phyloP scores from a whole-genome alignment of 2,329 filamentous ascomycete species.

The Thermoascus crustaceus region DNA sequence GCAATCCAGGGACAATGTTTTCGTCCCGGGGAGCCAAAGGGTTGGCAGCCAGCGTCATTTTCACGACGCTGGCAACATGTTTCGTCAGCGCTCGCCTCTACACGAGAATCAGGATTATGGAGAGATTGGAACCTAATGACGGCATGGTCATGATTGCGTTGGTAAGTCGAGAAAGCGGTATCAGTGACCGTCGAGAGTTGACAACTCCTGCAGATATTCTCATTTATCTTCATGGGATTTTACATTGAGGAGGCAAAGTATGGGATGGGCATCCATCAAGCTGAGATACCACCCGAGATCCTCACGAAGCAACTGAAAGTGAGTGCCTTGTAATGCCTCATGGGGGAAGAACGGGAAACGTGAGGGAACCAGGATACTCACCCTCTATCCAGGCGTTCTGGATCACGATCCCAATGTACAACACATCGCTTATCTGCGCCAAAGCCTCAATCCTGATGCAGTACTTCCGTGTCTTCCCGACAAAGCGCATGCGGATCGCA shows the following conservation, averaged over 20 bases:
- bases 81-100: slow-evolving; percentile 26
- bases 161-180: slow-evolving; percentile 13
- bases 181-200: background rate
- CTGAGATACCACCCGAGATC: slow-evolving; percentile 22
- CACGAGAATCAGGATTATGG: slow-evolving; percentile 23
- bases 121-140: slow-evolving; percentile 28
- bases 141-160: slow-evolving; percentile 29
- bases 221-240: slow-evolving; percentile 28
- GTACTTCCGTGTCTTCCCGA: slow-evolving; percentile 40
- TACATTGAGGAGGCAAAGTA: slow-evolving; percentile 25
- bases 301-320: slow-evolving; percentile 28
- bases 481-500: slow-evolving; percentile 23
- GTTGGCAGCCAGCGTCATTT: slow-evolving; percentile 22
- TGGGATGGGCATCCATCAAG: slow-evolving; percentile 28
- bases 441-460: slow-evolving; percentile 44
- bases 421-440: slow-evolving; percentile 30
- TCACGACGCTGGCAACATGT: slow-evolving; percentile 21
- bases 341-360: background rate
- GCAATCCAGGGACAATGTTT: slow-evolving; percentile 12
- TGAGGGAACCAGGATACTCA: background rate
- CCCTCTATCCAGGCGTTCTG: slow-evolving; percentile 23
- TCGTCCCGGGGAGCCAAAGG: slow-evolving; percentile 19
- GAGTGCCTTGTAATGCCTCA: too few relatives aligned
- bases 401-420: slow-evolving; percentile 33
- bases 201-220: slow-evolving; percentile 18